These are phyloP conservation scores for Penicillium paxilli DNA, from an alignment of 495 filamentous ascomycete species.

Conservation along the genomic window DNA sequence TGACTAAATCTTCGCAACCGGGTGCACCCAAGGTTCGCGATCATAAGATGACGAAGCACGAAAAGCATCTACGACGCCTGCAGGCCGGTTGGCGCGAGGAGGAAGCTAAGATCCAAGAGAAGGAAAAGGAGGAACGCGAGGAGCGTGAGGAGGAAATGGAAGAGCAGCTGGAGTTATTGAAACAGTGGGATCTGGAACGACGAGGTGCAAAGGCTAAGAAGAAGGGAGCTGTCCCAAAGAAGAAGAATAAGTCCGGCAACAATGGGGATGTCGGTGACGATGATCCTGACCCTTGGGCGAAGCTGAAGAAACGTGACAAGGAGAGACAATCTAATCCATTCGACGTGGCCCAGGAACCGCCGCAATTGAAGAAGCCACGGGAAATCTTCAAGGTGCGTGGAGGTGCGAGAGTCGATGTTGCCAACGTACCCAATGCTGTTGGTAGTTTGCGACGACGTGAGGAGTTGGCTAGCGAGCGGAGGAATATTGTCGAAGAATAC, in stretches of 20 bases:
- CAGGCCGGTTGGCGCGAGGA: slow-evolving; percentile 80
- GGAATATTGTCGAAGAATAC: slow-evolving; percentile 79
- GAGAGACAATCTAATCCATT: slow-evolving; percentile 59
- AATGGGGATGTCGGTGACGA: slow-evolving; percentile 39
- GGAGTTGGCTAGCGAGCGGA: slow-evolving; percentile 73
- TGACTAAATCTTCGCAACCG: slow-evolving; percentile 45
- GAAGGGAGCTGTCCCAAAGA: slow-evolving; percentile 43
- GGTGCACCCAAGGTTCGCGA: slow-evolving; percentile 44
- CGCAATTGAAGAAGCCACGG: slow-evolving; percentile 65
- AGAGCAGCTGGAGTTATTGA: slow-evolving; percentile 48
- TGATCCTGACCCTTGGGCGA: slow-evolving; percentile 80
- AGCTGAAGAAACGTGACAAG: slow-evolving; percentile 59
- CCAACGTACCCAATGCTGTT: slow-evolving; percentile 69
- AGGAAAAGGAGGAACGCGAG: slow-evolving; percentile 66
- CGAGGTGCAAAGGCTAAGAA: slow-evolving; percentile 58
- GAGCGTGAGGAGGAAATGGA: slow-evolving; percentile 55
- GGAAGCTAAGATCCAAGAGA: slow-evolving; percentile 61
- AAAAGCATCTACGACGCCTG: slow-evolving; percentile 78
- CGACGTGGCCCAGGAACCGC: slow-evolving; percentile 81
- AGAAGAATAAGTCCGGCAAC: slow-evolving; percentile 32
- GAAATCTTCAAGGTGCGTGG: slow-evolving; percentile 68
- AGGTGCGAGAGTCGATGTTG: slow-evolving; percentile 70
- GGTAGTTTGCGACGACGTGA: slow-evolving; percentile 82
- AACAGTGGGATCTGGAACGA: slow-evolving; percentile 47
- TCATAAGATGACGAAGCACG: slow-evolving; percentile 72